Base-by-base conservation (phyloP, 768 basidiomycete species). In the Podaxis carcinomalis region DNA sequence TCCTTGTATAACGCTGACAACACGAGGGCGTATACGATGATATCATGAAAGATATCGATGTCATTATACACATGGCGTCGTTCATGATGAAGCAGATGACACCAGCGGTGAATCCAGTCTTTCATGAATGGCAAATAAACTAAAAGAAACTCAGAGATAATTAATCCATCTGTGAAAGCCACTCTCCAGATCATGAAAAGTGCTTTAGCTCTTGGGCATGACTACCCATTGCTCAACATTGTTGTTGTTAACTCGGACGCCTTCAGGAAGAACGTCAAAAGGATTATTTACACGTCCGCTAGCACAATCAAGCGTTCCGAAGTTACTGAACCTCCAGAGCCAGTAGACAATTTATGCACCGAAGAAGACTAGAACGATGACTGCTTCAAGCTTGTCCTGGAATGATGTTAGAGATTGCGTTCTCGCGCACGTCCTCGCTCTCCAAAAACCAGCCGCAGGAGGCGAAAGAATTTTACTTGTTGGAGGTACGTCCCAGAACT, bases 21-120 rank as follows among this genome's bases (percentile, higher is more conserved):
- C 32, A 64, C 60, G 60, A 65, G 16, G 54, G 47, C 1, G 64
- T 46, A 10, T 62, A 59, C 19, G 61, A 63, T 42, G 54, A 53
- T 14, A 37, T 51, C 4, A 62, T 65, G 27, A 44, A 51, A 27
- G 64, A 55, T 32, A 36, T 65, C 13, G 61, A 62, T 36, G 64
- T 25, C 6, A 57, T 65, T 7, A 42, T 59, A 10, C 64, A 65
- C 37, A 36, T 58, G 7, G 64, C 62, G 4, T 62, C 6, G 51
- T 65, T 37, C 46, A 53, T 14, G 35, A 47, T 23, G 39, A 57
- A 36, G 19, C 27, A n/a, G 62, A 23, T 14, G 62, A 62, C 7
- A 50, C 62, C 37, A 57, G 51, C 46, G 50, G 56, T 62, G 5
- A 13, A 47, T 16, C 32, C 49, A 32, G 3, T 28, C 39, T 13